Evolutionary conservation across 2,329 filamentous ascomycete species (phyloP), one percentile per base, ranked within the genome.

Genomic region (Pseudophaeomoniella oleicola): DNA sequence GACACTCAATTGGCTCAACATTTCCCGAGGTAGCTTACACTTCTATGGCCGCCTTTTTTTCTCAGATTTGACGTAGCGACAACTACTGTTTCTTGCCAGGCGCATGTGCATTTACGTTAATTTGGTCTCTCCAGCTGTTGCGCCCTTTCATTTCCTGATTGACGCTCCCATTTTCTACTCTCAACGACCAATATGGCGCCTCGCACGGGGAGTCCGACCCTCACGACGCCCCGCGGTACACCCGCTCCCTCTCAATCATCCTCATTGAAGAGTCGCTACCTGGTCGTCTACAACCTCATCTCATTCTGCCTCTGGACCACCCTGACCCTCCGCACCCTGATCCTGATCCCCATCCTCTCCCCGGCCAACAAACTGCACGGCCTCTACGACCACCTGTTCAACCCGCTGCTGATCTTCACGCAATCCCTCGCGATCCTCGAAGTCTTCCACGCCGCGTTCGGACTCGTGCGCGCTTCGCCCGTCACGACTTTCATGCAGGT

Each of bases 401-500:
- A 42, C 19, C 56, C 58, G 1, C 47, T 63, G 10, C 54, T 63
- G 6, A 46, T 50, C 16, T 75, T 82, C 34, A 87, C 82, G 38
- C 90, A 98, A 67, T 90, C 81, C 3, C 58, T 84, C 37, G 90
- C 90, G 1, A 60, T 75, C 32, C 64, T 94, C 54, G 90, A 98
- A 63, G 72, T 96, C 33, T 51, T 86, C 42, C 88, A 96, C 62
- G 80, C 83, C 34, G 56, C 82, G 1, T 58, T 82, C 19, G 83
- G 87, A 39, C 57, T 96, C 51, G 88, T 98, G 36, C 77, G 88
- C 50, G 79, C 88, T 1, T 86, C 88, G 2, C 58, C 94, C 49
- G 48, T 80, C 48, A 96, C 90, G 4, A 96, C 90, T 4, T 59
- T 73, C 27, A 86, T 94, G 77, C 90, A 98, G 60, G 87, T 96